A percentile compares a stretch with the other conserved stretches of the same genome.
These are phyloP conservation scores for Clavispora fructus DNA, from an alignment of 805 yeast species.

Conservation along the genomic window DNA sequence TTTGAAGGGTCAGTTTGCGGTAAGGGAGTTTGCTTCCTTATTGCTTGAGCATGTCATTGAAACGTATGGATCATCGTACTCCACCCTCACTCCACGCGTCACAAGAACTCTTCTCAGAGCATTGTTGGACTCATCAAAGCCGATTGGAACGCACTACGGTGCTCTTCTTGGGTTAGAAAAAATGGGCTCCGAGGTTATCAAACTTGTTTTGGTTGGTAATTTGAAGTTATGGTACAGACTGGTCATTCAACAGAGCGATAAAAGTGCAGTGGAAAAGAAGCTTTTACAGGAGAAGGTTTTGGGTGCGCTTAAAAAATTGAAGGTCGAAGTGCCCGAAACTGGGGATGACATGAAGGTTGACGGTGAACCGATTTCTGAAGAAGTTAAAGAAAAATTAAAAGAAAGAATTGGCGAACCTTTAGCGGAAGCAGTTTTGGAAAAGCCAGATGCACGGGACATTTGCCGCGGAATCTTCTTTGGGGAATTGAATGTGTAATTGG, in stretches of 20 bases:
- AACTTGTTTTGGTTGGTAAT: conserved; percentile 81
- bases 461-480: conserved; percentile 71
- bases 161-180: conserved; percentile 79
- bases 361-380: conserved; percentile 26
- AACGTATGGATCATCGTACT: conserved; percentile 78
- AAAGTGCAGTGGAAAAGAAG: conserved; percentile 40
- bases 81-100: conserved; percentile 87
- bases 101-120: conserved; percentile 91
- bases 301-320: conserved; percentile 50
- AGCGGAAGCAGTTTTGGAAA: conserved; percentile 43
- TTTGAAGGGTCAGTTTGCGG: conserved; percentile 44
- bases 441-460: conserved; percentile 45
- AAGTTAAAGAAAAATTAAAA: conserved; percentile 36
- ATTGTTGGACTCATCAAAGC: conserved; percentile 75
- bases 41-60: conserved; percentile 72
- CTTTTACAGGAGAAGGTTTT: conserved; percentile 45
- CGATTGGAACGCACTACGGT: conserved; percentile 89
- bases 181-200: conserved; percentile 81
- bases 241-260: conserved; percentile 42
- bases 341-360: conserved; percentile 26
- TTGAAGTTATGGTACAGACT: conserved; percentile 71
- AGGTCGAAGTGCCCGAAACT: conserved; percentile 18
- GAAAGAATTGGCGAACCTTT: conserved; percentile 60
- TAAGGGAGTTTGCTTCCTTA: conserved; percentile 85
- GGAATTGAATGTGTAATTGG: conserved; percentile 28